A percentile compares a stretch with the other conserved stretches of the same genome.
Evolutionary conservation across 1,284 basidiomycete species (phyloP).

Genomic region (Sparassis latifolia): DNA sequence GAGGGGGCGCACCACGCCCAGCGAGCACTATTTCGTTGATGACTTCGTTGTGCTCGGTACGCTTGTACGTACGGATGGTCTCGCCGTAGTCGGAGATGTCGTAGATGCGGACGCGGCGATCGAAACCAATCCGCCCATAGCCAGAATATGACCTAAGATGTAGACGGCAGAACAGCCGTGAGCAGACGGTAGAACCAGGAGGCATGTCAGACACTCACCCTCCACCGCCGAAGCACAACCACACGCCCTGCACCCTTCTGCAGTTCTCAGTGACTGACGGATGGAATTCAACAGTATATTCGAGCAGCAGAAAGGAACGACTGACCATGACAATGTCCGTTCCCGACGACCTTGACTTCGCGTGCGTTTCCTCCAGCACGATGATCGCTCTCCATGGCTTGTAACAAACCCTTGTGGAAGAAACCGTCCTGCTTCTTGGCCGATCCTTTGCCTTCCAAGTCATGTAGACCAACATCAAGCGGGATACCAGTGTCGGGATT

Average conservation of each 20-base stretch:
- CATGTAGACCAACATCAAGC: slow-evolving; percentile 63
- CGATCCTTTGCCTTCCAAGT: slow-evolving; percentile 53
- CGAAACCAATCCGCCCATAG: slow-evolving; percentile 79
- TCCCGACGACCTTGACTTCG: slow-evolving; percentile 81
- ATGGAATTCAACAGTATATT: not conserved
- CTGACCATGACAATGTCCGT: slow-evolving; percentile 82
- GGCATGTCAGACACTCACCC: slow-evolving; percentile 38
- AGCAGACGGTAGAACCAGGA: too few species aligned
- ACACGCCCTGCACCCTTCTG: slow-evolving; percentile 74
- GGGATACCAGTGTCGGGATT: slow-evolving; percentile 48
- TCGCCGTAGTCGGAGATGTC: slow-evolving; percentile 85
- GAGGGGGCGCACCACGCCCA: slow-evolving; percentile 33
- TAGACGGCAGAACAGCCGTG: not conserved
- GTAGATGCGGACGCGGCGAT: slow-evolving; percentile 85
- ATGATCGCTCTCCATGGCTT: slow-evolving; percentile 60
- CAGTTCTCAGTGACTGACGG: slow-evolving; percentile 80
- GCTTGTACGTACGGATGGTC: slow-evolving; percentile 84
- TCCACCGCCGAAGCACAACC: slow-evolving; percentile 95
- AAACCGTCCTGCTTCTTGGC: slow-evolving; percentile 75
- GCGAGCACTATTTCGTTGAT: slow-evolving; percentile 60
- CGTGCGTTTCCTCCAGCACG: slow-evolving; percentile 39
- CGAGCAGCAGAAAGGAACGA: slow-evolving; percentile 5
- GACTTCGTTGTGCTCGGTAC: slow-evolving; percentile 69
- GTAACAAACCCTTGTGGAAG: slow-evolving; percentile 72
- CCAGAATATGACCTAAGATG: slow-evolving; percentile 70